These are phyloP conservation scores for Neonectria ditissima DNA, from an alignment of 2,329 filamentous ascomycete genomes.

Conservation along the genomic window DNA sequence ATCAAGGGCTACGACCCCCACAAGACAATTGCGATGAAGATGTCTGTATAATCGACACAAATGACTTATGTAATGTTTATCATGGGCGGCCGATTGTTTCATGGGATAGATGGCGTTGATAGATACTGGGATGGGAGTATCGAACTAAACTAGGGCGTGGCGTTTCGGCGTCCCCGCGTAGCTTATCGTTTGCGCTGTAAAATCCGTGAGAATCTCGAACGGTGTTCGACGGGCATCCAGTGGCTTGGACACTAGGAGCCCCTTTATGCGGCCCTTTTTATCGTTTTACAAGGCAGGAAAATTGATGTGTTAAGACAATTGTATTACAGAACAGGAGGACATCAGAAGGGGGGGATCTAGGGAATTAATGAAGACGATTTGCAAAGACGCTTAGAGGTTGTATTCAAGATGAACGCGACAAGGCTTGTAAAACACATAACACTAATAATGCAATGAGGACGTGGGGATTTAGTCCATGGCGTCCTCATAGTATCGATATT, in stretches of 20 bases:
- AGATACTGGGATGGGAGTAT: conserved; percentile 19
- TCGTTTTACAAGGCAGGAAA: too few relatives aligned
- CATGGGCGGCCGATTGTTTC: conserved; percentile 10
- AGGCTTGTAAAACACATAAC: conserved; percentile 10
- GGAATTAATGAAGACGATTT: not conserved
- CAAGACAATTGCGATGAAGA: conserved; percentile 96
- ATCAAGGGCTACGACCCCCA: conserved; percentile 91
- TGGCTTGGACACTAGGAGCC: not conserved
- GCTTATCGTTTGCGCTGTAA: not conserved
- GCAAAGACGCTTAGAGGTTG: conserved; percentile 21
- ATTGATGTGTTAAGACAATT: not conserved
- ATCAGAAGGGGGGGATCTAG: not conserved
- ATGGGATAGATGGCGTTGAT: conserved; percentile 35
- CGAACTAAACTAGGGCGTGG: not conserved
- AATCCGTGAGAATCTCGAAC: not conserved
- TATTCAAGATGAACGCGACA: conserved; percentile 14
- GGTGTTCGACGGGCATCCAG: not conserved
- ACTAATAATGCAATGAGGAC: conserved; percentile 5
- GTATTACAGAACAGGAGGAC: not conserved
- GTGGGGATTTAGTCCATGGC: not conserved
- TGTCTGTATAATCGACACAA: conserved; percentile 74
- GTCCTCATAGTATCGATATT: conserved; percentile 1
- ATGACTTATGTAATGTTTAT: not conserved
- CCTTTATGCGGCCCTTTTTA: not conserved
- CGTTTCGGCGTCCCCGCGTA: not conserved